Conservation (phyloP, 257 asterid genomes). For the Forsythia viridissima region DNA sequence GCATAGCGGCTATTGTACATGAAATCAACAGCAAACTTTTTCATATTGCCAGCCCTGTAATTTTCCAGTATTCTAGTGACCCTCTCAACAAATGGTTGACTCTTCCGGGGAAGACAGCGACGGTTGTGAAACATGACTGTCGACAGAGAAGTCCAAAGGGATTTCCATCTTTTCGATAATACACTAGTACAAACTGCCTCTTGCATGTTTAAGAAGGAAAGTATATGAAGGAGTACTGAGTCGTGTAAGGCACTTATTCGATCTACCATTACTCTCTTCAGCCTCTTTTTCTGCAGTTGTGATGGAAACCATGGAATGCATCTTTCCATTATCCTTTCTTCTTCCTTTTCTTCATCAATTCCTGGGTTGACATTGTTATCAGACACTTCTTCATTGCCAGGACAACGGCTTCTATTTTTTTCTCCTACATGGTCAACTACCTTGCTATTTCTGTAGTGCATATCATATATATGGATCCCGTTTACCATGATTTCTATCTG, state of each 20-base stretch:
- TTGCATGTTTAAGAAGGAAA: not conserved
- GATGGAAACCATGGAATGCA: not conserved
- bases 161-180: not conserved
- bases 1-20: not conserved
- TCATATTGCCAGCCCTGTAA: not conserved
- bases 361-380: not conserved
- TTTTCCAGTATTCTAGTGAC: not conserved
- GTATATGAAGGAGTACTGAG: not conserved
- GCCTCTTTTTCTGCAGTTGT: not conserved
- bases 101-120: not conserved
- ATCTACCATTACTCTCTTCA: not conserved
- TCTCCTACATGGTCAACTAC: not conserved
- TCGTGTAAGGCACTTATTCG: not conserved
- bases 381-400: not conserved
- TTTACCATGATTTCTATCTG: not conserved
- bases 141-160: not conserved
- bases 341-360: not conserved
- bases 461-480: not conserved
- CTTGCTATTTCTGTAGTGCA: too few relatives aligned
- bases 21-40: not conserved
- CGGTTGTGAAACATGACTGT: not conserved
- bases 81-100: not conserved
- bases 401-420: not conserved
- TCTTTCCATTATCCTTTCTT: not conserved
- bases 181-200: not conserved